Percentiles rank a stretch among this genome's conserved stretches.
These are phyloP conservation scores for Andrographis paniculata DNA, from an alignment of 305 asterid species.

Conservation along the genomic window DNA sequence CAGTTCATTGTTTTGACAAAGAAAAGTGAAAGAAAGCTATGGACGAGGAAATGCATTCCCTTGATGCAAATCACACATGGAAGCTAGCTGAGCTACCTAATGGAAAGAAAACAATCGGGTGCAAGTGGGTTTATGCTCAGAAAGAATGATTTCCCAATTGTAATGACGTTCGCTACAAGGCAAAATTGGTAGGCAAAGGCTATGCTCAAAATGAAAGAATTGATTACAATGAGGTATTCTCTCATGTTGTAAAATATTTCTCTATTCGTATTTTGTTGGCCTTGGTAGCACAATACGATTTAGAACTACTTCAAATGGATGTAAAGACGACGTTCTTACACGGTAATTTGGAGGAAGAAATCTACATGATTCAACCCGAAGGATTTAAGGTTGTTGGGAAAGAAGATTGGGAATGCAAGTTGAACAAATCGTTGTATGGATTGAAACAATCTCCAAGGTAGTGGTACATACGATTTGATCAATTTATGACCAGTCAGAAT, in stretches of 20 bases:
- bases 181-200: neutral
- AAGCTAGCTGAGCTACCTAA: neutral
- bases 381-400: too few relatives aligned
- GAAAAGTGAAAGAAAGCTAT: neutral
- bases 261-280: too few relatives aligned
- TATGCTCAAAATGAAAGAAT: neutral
- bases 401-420: neutral
- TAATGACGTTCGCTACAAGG: neutral
- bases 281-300: too few relatives aligned
- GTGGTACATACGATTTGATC: neutral
- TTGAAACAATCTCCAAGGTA: neutral
- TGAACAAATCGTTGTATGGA: neutral
- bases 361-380: too few relatives aligned
- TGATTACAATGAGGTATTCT: neutral
- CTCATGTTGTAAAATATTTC: too few relatives aligned
- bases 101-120: neutral
- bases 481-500: neutral
- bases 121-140: neutral
- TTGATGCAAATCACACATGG: neutral
- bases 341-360: too few relatives aligned
- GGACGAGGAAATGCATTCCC: too few relatives aligned
- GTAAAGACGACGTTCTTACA: too few relatives aligned
- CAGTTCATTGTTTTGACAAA: neutral
- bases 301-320: too few relatives aligned
- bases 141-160: neutral